phyloP scores from a whole-genome alignment of 169 alveolate species.

The Babesia bovis region DNA sequence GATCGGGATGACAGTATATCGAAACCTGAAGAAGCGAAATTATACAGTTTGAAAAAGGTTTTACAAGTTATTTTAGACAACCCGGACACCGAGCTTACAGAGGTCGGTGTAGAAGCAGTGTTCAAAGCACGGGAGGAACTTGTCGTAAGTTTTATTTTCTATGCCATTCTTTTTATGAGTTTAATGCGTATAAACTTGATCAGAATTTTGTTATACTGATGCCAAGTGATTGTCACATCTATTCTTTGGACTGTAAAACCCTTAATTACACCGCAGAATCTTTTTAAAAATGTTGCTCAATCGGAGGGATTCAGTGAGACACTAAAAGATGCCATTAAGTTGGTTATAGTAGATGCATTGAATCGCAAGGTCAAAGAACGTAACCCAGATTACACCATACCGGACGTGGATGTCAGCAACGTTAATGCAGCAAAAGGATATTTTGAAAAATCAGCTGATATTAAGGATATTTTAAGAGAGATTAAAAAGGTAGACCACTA shows the following conservation, averaged over 20 bases:
- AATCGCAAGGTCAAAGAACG: conserved; percentile 60
- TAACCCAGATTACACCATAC: conserved; percentile 8
- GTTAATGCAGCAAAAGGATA: conserved; percentile 30
- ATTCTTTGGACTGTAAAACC: background rate
- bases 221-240: too few species aligned
- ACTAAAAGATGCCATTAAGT: conserved; percentile 36
- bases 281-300: conserved; percentile 29
- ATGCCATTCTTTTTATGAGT: background rate
- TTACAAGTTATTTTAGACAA: conserved; percentile 34
- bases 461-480: conserved; percentile 9
- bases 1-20: conserved; percentile 2
- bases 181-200: background rate
- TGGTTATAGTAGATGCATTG: conserved; percentile 49
- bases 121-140: conserved; percentile 51
- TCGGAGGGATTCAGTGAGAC: conserved; percentile 34
- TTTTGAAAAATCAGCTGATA: conserved; percentile 5
- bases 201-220: background rate
- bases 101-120: conserved; percentile 38
- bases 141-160: conserved; percentile 31
- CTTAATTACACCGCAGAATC: conserved; percentile 23
- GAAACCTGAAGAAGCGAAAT: background rate
- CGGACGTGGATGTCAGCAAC: conserved; percentile 14
- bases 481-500: conserved; percentile 1
- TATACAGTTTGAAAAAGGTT: conserved; percentile 51
- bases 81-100: conserved; percentile 52